Evolutionary conservation across 176 grass and related monocot genomes (phyloP).

Genomic region (Luzula sylvatica): DNA sequence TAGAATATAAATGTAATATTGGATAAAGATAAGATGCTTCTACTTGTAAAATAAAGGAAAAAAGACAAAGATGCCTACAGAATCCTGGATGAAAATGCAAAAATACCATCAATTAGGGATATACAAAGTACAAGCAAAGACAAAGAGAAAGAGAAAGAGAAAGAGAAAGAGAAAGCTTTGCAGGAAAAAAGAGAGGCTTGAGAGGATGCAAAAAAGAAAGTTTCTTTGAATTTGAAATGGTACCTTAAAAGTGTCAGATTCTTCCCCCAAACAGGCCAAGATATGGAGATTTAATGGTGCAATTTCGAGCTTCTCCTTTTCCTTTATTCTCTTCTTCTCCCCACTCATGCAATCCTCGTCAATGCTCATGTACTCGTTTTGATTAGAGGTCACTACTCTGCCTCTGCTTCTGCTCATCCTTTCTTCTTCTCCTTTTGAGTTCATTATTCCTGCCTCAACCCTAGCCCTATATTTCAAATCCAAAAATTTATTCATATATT

Average conservation of each 20-base stretch:
- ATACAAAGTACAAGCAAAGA: no score
- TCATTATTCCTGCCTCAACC: conserved; percentile 45
- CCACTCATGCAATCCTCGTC: conserved; percentile 73
- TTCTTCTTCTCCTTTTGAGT: conserved; percentile 49
- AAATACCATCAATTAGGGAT: neutral
- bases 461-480: conserved; percentile 33
- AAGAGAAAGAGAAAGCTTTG: conserved; percentile 20
- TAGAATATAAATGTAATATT: neutral
- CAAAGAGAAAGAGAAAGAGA: conserved; percentile 29
- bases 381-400: conserved; percentile 32
- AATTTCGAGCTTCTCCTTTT: conserved; percentile 41
- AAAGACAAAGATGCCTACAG: neutral
- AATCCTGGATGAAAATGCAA: neutral
- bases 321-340: conserved; percentile 52
- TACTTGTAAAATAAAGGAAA: no score
- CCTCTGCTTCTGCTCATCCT: conserved; percentile 28
- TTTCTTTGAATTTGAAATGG: conserved; percentile 14
- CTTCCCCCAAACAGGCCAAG: conserved; percentile 46
- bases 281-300: conserved; percentile 42
- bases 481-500: conserved; percentile 5
- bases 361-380: conserved; percentile 36
- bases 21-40: no score
- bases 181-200: no score
- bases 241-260: conserved; percentile 85
- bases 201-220: no score